Conservation (phyloP, 1,139 yeast genomes). For the Zygotorulaspora mrakii region DNA sequence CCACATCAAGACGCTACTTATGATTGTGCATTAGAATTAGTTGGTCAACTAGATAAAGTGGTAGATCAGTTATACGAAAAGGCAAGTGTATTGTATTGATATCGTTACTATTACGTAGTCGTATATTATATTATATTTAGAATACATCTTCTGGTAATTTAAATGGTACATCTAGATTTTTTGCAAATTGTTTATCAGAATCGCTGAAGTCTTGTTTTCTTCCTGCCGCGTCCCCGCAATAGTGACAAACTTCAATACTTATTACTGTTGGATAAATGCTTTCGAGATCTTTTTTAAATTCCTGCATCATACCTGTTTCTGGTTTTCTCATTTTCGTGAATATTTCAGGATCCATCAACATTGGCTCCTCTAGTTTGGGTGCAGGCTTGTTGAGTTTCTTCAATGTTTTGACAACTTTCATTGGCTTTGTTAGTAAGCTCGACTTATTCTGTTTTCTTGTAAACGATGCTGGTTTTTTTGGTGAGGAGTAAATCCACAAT, state of each 20-base stretch:
- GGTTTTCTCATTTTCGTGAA: constrained; percentile 66
- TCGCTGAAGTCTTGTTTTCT: constrained; percentile 72
- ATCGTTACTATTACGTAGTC: background rate
- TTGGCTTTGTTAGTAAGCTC: constrained; percentile 5
- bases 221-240: constrained; percentile 98
- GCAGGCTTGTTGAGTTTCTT: constrained; percentile 19
- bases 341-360: constrained; percentile 31
- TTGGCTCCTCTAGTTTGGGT: background rate
- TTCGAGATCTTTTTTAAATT: constrained; percentile 40
- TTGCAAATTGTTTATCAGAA: constrained; percentile 68
- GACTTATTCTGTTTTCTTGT: constrained; percentile 12
- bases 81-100: constrained; percentile 65
- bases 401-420: constrained; percentile 10
- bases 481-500: constrained; percentile 60
- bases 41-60: constrained; percentile 80
- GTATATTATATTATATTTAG: background rate
- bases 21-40: constrained; percentile 80
- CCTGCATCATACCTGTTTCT: constrained; percentile 63
- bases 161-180: constrained; percentile 50
- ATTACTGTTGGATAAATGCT: constrained; percentile 10
- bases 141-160: constrained; percentile 64
- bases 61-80: constrained; percentile 92
- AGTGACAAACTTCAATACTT: constrained; percentile 46
- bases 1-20: constrained; percentile 87
- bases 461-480: constrained; percentile 46